Base-by-base conservation (phyloP, 805 yeast genomes). In the Candida chilensis region DNA sequence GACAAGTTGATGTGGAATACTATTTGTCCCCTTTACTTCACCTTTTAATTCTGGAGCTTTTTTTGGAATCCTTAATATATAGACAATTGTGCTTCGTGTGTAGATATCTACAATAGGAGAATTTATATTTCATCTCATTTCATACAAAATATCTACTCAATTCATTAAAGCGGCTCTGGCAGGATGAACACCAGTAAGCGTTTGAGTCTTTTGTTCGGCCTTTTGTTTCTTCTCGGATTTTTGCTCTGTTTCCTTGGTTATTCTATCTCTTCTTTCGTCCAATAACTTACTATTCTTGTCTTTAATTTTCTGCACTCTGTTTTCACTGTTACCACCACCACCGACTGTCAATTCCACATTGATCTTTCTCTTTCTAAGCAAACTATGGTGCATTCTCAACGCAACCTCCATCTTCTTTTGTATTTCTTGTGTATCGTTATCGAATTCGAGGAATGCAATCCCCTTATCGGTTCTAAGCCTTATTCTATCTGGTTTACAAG, bases 261-360 rank as follows among this genome's bases (percentile, higher is more conserved):
- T 64, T 44, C 78, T 71, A 24, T 64, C 71, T 35, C 60, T 68
- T 42, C 94, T 69, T 47, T 88, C 95, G 17, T 66, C 78, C 27
- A 68, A 69, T 42, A 88, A 58, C 45, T 78, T 78, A 27, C 72
- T 79, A 51, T 90, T 90, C 64, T 90, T 90, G 29, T 69, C 71
- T 46, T 74, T 73, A 42, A 92, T 67, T 55, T 92, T 92, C 32
- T 71, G 13, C 21, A 73, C 43, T 46, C 94, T 61, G 25, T 60
- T 66, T 35, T 68, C 60, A 7, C 94, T 77, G 51, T 90, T 90
- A 33, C 96, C 96, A 28, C 98, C 98, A 25, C 98, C 98, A 33
- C 98, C 98, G 30, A 86, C 98, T 2, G 97, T 92, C 44, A 92
- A 67, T 52, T 92, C 98, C 20, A 92, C 96, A 48, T 92, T 92